A percentile compares a stretch with the other conserved stretches of the same genome.
Conservation (phyloP, 2,329 filamentous ascomycete genomes). For the Massarina eburnea region DNA sequence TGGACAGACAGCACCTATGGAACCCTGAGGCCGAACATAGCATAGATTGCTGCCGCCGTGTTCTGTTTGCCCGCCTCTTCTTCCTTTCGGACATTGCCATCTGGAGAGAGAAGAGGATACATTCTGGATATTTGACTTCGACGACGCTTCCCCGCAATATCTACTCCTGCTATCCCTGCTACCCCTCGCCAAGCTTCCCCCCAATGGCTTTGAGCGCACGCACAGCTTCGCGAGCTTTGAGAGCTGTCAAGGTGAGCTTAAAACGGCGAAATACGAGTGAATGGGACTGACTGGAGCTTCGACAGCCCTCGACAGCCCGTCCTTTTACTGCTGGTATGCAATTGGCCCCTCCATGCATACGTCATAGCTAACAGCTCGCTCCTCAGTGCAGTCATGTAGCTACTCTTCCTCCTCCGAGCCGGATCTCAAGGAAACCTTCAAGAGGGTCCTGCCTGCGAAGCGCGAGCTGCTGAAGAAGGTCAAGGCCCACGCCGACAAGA, state of each 20-base stretch:
- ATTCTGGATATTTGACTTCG: slow-evolving; percentile 10
- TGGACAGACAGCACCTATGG: slow-evolving; percentile 21
- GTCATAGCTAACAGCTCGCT: slow-evolving; percentile 13
- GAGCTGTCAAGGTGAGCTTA: slow-evolving; percentile 62
- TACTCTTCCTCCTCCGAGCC: slow-evolving; percentile 79
- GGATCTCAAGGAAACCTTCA: slow-evolving; percentile 85
- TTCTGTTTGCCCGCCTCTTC: slow-evolving; percentile 13
- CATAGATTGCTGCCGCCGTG: slow-evolving; percentile 31
- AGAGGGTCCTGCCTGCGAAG: slow-evolving; percentile 84
- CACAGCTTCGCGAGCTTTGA: slow-evolving; percentile 63
- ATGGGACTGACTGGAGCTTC: slow-evolving; percentile 16
- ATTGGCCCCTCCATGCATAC: slow-evolving; percentile 16
- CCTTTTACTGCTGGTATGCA: slow-evolving; percentile 41
- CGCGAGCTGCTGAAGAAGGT: slow-evolving; percentile 91
- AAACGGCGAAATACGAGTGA: neutral
- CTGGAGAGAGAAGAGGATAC: neutral
- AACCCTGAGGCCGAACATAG: slow-evolving; percentile 29
- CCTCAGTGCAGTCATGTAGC: slow-evolving; percentile 50
- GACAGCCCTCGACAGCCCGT: slow-evolving; percentile 32
- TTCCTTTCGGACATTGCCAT: slow-evolving; percentile 11
- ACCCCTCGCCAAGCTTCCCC: slow-evolving; percentile 23
- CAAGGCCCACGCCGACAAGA: slow-evolving; percentile 79
- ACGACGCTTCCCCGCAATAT: slow-evolving; percentile 11
- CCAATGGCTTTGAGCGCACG: slow-evolving; percentile 67
- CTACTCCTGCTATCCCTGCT: neutral